Base-by-base conservation (phyloP, 2,329 filamentous ascomycete genomes). In the Stachybotrys chlorohalonatus region DNA sequence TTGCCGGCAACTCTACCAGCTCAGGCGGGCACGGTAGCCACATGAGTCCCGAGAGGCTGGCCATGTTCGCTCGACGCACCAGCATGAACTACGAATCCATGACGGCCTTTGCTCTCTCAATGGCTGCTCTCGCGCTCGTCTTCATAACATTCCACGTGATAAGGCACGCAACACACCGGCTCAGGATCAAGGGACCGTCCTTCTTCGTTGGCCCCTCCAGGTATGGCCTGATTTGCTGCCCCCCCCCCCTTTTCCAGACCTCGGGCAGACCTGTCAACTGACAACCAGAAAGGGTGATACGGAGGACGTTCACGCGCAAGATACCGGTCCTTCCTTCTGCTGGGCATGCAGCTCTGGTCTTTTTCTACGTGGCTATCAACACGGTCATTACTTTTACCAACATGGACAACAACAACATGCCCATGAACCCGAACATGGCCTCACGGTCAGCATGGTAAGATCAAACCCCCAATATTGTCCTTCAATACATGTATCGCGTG, bases 371-470 rank as follows among this genome's bases (percentile, higher is more conserved):
- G 7, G 59, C 58, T 6, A 61, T 73, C 50, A 75, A 75, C 51
- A 13, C 71, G 15, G 55, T 66, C 15, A 55, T 68, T 16, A 60
- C 63, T 6, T 70, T 75, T 48, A 64, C 63, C 8, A 65, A 70
- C 53, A 55, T 70, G n/a, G 63, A 72, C 53, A 64, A 66, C 50
- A 56, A 60, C 11, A 64, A 61, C 24, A 57, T 71, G 58, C 50
- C 62, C 0, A 55, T 66, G 31, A 56, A 63, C 31, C 62, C 65
- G 24, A 73, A 72, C 53, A 48, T 75, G n/a, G 69, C 66, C 2
- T 66, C 72, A 24, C 62, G 73, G 47, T 62, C 69, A 13, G 73
- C 66, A 55, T 75, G 73, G 73, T 73, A 56, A 57, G 69, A 5
- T 8, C 9, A 8, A 24, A 7, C 30, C 7, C 8, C 9, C 2